phyloP scores from a whole-genome alignment of 345 rosid species.

The Microthlaspi erraticum region DNA sequence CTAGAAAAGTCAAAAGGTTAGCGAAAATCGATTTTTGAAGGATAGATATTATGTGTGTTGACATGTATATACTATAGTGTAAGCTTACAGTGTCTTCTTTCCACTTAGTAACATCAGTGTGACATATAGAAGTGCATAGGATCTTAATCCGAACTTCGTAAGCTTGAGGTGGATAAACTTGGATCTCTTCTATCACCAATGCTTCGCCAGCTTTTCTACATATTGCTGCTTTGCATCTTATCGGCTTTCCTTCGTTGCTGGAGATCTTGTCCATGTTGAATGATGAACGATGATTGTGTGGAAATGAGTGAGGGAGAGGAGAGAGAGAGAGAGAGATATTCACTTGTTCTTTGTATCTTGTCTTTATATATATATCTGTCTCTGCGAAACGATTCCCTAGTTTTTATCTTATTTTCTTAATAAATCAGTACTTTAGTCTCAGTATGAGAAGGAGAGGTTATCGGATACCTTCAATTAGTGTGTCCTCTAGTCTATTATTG shows the following conservation, averaged over 20 bases:
- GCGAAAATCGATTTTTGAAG: neutral
- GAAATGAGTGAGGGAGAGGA: neutral
- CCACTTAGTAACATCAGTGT: conserved; percentile 60
- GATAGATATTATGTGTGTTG: neutral
- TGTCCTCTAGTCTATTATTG: neutral
- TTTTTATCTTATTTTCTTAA: neutral
- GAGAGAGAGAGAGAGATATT: neutral
- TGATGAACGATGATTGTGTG: neutral
- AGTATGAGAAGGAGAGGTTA: neutral
- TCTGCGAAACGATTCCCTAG: conserved; percentile 2
- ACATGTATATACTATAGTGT: neutral
- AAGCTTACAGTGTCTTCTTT: conserved; percentile 50
- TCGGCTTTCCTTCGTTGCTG: conserved; percentile 47
- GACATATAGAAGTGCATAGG: conserved; percentile 76
- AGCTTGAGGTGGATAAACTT: conserved; percentile 74
- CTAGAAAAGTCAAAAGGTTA: conserved; percentile 34
- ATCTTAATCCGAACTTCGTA: conserved; percentile 74
- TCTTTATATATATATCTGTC: too few relatives aligned
- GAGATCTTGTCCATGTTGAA: conserved; percentile 29
- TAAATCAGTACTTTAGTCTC: too few relatives aligned
- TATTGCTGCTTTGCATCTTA: conserved; percentile 79
- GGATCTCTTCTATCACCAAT: conserved; percentile 62
- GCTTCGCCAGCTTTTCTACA: conserved; percentile 58
- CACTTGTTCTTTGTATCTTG: neutral
- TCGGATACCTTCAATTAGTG: neutral